Evolutionary conservation across 345 rosid genomes (phyloP).

Genomic region (Ceriops decandra): DNA sequence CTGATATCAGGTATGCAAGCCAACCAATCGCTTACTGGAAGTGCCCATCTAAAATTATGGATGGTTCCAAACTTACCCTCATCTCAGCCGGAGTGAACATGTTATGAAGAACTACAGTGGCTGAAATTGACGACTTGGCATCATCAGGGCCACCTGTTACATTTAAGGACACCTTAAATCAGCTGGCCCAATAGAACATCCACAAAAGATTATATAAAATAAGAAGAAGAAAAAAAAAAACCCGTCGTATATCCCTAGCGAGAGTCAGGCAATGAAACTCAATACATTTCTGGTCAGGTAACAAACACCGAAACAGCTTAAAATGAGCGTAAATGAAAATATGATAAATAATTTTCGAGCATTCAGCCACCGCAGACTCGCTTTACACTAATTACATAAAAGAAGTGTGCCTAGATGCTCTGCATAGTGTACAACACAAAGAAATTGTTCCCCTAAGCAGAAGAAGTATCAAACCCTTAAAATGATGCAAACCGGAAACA

Average conservation of each 20-base stretch:
- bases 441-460: too few species aligned
- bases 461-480: too few species aligned
- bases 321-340: neutral
- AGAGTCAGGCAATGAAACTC: neutral
- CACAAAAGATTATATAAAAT: neutral
- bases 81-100: slow-evolving; percentile 85
- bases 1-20: neutral
- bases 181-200: neutral
- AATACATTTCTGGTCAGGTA: too few species aligned
- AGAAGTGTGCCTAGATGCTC: too few species aligned
- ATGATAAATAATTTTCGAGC: neutral
- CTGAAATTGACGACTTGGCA: slow-evolving; percentile 69
- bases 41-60: neutral
- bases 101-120: slow-evolving; percentile 70
- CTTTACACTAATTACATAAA: neutral
- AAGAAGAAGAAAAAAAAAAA: too few species aligned
- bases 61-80: slow-evolving; percentile 44
- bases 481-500: too few species aligned
- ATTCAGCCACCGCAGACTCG: neutral
- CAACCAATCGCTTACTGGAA: neutral
- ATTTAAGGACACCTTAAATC: slow-evolving; percentile 14
- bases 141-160: slow-evolving; percentile 86
- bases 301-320: neutral
- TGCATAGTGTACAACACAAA: too few species aligned
- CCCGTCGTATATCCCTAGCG: neutral